These are phyloP conservation scores for Diplodia seriata DNA, from an alignment of 2,329 filamentous ascomycete genomes.

Conservation along the genomic window DNA sequence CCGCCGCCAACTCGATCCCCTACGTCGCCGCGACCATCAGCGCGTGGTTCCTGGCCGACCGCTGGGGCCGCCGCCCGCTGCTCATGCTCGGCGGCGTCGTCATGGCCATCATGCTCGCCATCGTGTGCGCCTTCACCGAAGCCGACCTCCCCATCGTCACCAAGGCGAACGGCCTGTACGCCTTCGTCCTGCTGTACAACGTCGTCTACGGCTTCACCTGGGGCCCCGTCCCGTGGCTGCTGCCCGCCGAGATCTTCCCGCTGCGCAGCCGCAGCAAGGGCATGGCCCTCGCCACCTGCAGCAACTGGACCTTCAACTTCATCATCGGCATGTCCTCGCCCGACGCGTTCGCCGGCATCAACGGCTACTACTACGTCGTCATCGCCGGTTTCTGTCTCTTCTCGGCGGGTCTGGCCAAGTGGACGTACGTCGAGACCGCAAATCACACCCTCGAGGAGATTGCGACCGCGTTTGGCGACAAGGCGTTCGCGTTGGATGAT, in stretches of 20 bases:
- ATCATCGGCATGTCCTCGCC: slow-evolving; percentile 61
- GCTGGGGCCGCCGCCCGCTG: slow-evolving; percentile 51
- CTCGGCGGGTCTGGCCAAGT: slow-evolving; percentile 46
- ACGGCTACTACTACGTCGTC: slow-evolving; percentile 49
- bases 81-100: slow-evolving; percentile 43
- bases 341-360: slow-evolving; percentile 41
- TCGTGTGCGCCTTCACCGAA: slow-evolving; percentile 52
- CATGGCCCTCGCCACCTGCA: slow-evolving; percentile 49
- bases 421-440: slow-evolving; percentile 48
- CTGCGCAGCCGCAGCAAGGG: slow-evolving; percentile 43
- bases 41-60: slow-evolving; percentile 51
- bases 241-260: slow-evolving; percentile 46
- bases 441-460: slow-evolving; percentile 50
- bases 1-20: slow-evolving; percentile 50
- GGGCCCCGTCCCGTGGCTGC: slow-evolving; percentile 43
- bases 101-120: slow-evolving; percentile 46
- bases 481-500: slow-evolving; percentile 46
- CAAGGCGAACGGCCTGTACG: slow-evolving; percentile 57
- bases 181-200: slow-evolving; percentile 54
- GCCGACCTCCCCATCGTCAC: slow-evolving; percentile 53
- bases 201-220: slow-evolving; percentile 48
- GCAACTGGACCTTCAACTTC: slow-evolving; percentile 45
- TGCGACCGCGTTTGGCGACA: slow-evolving; percentile 52
- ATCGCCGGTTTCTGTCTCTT: slow-evolving; percentile 48
- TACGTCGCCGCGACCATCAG: slow-evolving; percentile 51